A percentile compares a stretch with the other conserved stretches of the same genome.
Conservation (phyloP, 768 basidiomycete species). For the Psilocybe subaeruginosa region DNA sequence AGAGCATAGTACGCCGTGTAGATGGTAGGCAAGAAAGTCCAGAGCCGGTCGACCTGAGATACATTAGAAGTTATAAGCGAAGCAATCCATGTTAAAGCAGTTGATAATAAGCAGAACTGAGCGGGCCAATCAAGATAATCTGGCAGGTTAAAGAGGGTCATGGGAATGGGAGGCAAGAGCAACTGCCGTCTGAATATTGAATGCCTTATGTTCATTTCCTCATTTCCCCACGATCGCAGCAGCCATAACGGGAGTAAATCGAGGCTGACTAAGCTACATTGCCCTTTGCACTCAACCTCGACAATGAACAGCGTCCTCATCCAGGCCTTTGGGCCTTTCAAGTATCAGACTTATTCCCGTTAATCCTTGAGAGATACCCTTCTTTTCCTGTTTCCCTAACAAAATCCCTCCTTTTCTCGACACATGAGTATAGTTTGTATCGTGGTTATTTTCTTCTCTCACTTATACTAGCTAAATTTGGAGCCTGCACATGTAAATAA, state of each 20-base stretch:
- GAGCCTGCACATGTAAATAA: no score
- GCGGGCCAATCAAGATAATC: constrained; percentile 62
- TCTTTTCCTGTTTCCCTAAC: constrained; percentile 34
- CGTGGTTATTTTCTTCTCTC: neutral
- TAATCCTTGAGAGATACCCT: constrained; percentile 37
- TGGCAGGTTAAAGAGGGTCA: constrained; percentile 32
- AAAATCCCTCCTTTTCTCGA: constrained; percentile 36
- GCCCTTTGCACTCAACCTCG: constrained; percentile 26
- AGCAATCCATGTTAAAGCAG: constrained; percentile 52
- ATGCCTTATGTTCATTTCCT: neutral
- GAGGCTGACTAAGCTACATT: constrained; percentile 26
- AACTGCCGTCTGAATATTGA: neutral
- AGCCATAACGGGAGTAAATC: neutral
- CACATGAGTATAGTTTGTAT: constrained; percentile 22
- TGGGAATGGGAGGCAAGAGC: constrained; percentile 10
- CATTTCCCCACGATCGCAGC: constrained; percentile 4
- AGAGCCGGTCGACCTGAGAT: constrained; percentile 85
- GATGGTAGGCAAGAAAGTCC: constrained; percentile 79
- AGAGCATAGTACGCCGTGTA: constrained; percentile 86
- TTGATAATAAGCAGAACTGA: constrained; percentile 57
- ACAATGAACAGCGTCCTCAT: constrained; percentile 38
- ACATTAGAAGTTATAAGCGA: constrained; percentile 78
- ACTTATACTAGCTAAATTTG: neutral
- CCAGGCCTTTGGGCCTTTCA: constrained; percentile 36
- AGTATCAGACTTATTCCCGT: constrained; percentile 32